These are phyloP conservation scores for Mortierella sp. DNA, from an alignment of 371 early-diverging fungal genomes.

Conservation along the genomic window DNA sequence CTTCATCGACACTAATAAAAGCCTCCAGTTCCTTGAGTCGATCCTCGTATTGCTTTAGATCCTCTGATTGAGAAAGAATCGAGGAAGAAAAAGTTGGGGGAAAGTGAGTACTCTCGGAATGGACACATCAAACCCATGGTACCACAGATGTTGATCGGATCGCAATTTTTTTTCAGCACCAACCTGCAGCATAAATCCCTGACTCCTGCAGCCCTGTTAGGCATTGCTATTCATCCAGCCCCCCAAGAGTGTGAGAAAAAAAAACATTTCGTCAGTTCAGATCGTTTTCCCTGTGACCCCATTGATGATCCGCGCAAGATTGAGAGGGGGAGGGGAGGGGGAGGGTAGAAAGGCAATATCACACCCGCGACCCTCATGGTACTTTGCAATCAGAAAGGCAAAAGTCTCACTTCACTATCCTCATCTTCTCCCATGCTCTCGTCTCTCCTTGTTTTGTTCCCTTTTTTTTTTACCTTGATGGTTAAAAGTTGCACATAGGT, in stretches of 20 bases:
- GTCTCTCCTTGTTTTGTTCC: background rate
- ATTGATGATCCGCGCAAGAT: too few species aligned
- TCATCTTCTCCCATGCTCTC: too few species aligned
- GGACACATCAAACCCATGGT: background rate
- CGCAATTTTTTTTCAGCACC: constrained; percentile 5
- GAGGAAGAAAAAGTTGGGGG: background rate
- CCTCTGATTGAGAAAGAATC: constrained; percentile 53
- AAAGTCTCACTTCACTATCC: background rate
- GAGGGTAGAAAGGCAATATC: too few species aligned
- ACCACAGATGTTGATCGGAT: too few species aligned
- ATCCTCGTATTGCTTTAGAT: constrained; percentile 68
- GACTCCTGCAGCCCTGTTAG: constrained; percentile 74
- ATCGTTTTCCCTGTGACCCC: too few species aligned
- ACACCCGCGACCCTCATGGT: too few species aligned
- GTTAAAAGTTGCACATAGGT: constrained; percentile 83
- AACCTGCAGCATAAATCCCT: constrained; percentile 65
- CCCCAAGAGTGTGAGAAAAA: background rate
- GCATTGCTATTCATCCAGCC: constrained; percentile 64
- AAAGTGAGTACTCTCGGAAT: background rate
- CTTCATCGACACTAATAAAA: constrained; percentile 63
- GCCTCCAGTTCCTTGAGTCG: constrained; percentile 69
- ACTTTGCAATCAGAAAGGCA: background rate
- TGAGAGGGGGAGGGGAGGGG: too few species aligned
- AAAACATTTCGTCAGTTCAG: background rate
- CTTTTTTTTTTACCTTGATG: constrained; percentile 67